A percentile compares a stretch with the other conserved stretches of the same genome.
Conservation (phyloP, 805 yeast genomes). For the Candida maesae region DNA sequence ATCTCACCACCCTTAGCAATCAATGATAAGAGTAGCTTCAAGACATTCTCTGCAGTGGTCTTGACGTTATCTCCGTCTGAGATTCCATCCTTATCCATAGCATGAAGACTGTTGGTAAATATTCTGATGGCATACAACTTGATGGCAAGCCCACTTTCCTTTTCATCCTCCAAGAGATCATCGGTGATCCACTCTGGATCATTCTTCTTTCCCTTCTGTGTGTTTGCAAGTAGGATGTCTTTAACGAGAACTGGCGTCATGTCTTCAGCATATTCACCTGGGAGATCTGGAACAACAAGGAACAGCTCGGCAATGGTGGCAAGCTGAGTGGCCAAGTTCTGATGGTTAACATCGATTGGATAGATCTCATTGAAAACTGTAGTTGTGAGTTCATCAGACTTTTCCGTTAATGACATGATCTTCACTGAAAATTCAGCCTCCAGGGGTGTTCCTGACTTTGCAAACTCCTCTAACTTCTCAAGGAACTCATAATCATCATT, state of each 20-base stretch:
- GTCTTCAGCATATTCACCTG: constrained; percentile 53
- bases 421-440: constrained; percentile 67
- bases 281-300: constrained; percentile 40
- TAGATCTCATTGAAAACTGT: constrained; percentile 40
- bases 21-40: constrained; percentile 62
- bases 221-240: constrained; percentile 55
- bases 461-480: constrained; percentile 42
- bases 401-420: constrained; percentile 46
- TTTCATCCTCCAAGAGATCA: constrained; percentile 32
- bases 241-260: constrained; percentile 59
- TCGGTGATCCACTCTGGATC: constrained; percentile 47
- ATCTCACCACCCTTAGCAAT: constrained; percentile 80
- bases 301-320: constrained; percentile 59
- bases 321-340: constrained; percentile 50
- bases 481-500: constrained; percentile 38
- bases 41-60: constrained; percentile 54
- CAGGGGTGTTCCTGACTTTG: constrained; percentile 47
- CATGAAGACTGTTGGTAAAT: constrained; percentile 55
- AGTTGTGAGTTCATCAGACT: constrained; percentile 37
- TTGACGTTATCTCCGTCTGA: constrained; percentile 32
- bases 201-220: constrained; percentile 30
- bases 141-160: constrained; percentile 36
- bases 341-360: constrained; percentile 43
- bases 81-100: constrained; percentile 28
- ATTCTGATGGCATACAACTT: constrained; percentile 52